Evolutionary conservation across 495 filamentous ascomycete genomes (phyloP).

Genomic region (Penicillium verhagenii): DNA sequence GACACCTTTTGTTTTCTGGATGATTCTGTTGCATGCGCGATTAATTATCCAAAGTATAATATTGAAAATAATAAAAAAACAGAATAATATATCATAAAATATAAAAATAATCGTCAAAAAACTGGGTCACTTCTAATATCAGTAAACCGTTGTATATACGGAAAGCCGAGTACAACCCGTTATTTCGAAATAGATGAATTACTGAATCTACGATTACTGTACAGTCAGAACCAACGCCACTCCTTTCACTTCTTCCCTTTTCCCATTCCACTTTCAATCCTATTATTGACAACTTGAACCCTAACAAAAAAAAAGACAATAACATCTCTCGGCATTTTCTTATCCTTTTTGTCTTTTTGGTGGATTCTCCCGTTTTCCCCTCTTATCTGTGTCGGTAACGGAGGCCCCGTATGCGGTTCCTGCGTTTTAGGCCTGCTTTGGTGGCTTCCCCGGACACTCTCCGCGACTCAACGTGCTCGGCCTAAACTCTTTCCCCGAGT

Average conservation of each 20-base stretch:
- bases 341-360: neutral
- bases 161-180: too few species aligned
- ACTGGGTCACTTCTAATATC: too few species aligned
- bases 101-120: too few species aligned
- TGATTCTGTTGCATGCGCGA: slow-evolving; percentile 17
- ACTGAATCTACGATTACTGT: neutral
- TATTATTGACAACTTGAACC: too few species aligned
- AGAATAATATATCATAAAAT: too few species aligned
- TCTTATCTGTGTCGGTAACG: neutral
- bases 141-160: too few species aligned
- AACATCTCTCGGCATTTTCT: neutral
- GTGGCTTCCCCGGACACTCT: slow-evolving; percentile 24
- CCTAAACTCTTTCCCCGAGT: slow-evolving; percentile 13
- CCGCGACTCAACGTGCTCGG: slow-evolving; percentile 19
- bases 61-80: too few species aligned
- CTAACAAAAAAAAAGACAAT: neutral
- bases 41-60: neutral
- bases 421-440: slow-evolving; percentile 7
- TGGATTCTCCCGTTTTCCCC: slow-evolving; percentile 3
- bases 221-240: slow-evolving; percentile 2
- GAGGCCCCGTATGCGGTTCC: slow-evolving; percentile 9
- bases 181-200: neutral
- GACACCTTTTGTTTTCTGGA: slow-evolving; percentile 20
- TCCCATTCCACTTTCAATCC: neutral
- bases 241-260: neutral